Percentiles rank a stretch among this genome's conserved stretches.
These are phyloP conservation scores for Corinectria fuckeliana DNA, from an alignment of 2,329 filamentous ascomycete genomes.

Conservation along the genomic window DNA sequence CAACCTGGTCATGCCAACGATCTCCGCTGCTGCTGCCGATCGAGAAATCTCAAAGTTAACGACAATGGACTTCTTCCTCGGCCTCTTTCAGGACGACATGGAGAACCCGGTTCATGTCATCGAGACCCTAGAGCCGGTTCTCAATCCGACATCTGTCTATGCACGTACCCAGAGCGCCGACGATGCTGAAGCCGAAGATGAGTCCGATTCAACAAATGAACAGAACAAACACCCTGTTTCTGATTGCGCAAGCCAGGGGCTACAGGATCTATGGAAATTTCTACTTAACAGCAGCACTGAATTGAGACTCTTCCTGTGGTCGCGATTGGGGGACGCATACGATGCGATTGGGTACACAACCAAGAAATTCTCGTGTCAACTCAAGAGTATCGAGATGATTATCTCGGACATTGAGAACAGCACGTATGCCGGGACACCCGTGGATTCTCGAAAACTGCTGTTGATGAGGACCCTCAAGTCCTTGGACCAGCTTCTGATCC, in stretches of 20 bases:
- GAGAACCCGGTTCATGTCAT: constrained; percentile 85
- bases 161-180: constrained; percentile 36
- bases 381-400: constrained; percentile 86
- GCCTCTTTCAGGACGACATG: constrained; percentile 83
- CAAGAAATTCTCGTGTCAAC: constrained; percentile 85
- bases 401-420: constrained; percentile 68
- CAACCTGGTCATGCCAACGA: constrained; percentile 85
- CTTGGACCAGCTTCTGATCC: constrained; percentile 77
- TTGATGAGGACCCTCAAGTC: constrained; percentile 80
- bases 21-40: constrained; percentile 84
- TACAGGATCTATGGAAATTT: constrained; percentile 85
- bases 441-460: constrained; percentile 70
- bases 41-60: constrained; percentile 90
- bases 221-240: constrained; percentile 50
- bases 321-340: constrained; percentile 88
- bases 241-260: constrained; percentile 60
- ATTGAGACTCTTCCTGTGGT: constrained; percentile 87
- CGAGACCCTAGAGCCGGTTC: constrained; percentile 88
- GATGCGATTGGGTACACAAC: constrained; percentile 82
- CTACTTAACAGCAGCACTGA: constrained; percentile 82
- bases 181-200: constrained; percentile 15
- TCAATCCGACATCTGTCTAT: constrained; percentile 72
- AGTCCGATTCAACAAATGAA: constrained; percentile 20
- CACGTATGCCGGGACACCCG: constrained; percentile 64
- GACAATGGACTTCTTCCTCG: constrained; percentile 95